Evolutionary conservation across 768 basidiomycete genomes (phyloP).

Genomic region (Amanita molliuscula): DNA sequence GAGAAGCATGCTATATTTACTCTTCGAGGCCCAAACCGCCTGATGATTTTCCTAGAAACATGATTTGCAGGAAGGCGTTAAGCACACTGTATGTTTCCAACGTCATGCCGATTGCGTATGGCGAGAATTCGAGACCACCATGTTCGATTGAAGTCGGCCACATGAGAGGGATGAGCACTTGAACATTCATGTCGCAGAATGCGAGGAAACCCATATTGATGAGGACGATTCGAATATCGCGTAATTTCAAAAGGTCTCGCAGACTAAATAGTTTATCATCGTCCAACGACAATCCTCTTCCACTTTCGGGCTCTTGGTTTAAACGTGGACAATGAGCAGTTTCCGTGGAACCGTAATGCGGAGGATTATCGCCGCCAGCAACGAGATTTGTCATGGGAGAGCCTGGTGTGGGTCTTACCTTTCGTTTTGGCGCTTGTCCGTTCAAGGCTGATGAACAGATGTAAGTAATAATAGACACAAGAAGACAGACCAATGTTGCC

Average conservation of each 20-base stretch:
- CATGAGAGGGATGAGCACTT: conserved; percentile 14
- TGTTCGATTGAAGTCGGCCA: conserved; percentile 38
- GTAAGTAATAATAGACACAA: too few relatives aligned
- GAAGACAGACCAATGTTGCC: not conserved
- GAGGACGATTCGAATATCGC: not conserved
- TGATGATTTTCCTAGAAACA: conserved; percentile 35
- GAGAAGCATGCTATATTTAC: conserved; percentile 24
- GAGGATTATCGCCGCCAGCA: not conserved
- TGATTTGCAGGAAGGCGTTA: conserved; percentile 41
- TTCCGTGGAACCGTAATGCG: not conserved
- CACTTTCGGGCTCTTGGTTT: not conserved
- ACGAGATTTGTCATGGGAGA: not conserved
- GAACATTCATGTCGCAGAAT: not conserved
- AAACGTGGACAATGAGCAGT: not conserved
- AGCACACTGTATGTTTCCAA: conserved; percentile 38
- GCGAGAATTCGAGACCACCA: conserved; percentile 47
- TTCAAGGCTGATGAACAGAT: not conserved
- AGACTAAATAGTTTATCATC: not conserved
- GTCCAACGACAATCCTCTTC: not conserved
- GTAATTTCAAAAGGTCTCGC: not conserved
- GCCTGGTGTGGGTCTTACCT: not conserved
- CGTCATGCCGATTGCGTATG: conserved; percentile 43
- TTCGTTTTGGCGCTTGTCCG: not conserved
- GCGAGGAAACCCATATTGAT: not conserved
- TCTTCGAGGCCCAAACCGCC: conserved; percentile 33